Base-by-base conservation (phyloP, 306 rosid genomes). In the Cucurbita pepo region DNA sequence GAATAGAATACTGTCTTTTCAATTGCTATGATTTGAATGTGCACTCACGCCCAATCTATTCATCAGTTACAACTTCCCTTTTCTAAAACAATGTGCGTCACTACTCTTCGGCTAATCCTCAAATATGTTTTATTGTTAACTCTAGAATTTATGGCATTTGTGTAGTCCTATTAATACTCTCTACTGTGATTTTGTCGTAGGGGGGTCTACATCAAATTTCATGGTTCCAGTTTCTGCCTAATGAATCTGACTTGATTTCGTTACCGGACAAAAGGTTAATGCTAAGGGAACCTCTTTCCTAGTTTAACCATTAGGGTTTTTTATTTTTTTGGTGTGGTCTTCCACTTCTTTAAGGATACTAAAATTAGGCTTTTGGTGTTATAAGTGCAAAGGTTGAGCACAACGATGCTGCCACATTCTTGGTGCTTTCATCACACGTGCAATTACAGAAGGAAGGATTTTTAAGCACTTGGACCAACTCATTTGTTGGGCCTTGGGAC, bases 401-500 rank as follows among this genome's bases (percentile, higher is more conserved):
- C 72, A 88, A 88, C 77, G 97, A 90, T 89, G 90, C 95, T 52
- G 96, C 98, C 75, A 94, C 86, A 47, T 83, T 82, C 75, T 64
- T 79, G 79, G 95, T 94, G 66, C 94, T 90, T 77, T 89, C 90
- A 69, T 82, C 97, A 48, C 98, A 94, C 84, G 82, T 94, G 73
- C 96, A 87, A 80, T 82, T 94, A 83, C 98, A 94, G 78, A 94
- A 90, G 86, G 89, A 88, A 79, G 96, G 96, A 61, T 89, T 83
- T 80, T 86, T 94, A 54, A 89, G 95, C 71, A 37, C 98, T 43
- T 90, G 98, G 97, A 94, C 98, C 73, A 94, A 89, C 83, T 94
- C 98, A 45, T 94, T 94, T 84, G 95, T 94, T 56, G 98, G 98
- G 64, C 98, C 98, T 51, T 94, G 98, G 98, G 98, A 94, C 83